Base-by-base conservation (phyloP, 2,329 filamentous ascomycete genomes). In the Bipolaris oryzae region DNA sequence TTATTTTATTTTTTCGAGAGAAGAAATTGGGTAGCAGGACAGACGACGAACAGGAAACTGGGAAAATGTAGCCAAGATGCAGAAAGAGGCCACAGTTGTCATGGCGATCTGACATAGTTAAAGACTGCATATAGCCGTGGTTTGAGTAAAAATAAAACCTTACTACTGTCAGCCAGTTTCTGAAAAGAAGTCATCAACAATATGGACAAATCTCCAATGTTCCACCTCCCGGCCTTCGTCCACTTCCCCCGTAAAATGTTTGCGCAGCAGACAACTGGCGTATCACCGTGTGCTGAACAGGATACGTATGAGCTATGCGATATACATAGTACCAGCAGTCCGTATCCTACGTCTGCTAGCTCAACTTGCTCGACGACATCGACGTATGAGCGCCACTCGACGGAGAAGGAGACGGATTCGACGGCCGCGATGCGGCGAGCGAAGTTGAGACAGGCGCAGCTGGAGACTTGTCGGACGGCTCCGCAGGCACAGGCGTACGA, bases 391-490 rank as follows among this genome's bases (percentile, higher is more conserved):
- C 23, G 42, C 28, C n/a, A 6, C 10, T 20, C 25, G 5, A 33
- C 16, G 1, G n/a, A 13, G 31, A 18, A 10, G 10, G 28, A 31
- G 28, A 31, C 28, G 10, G 10, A 5, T 7, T 15, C 16, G 11
- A 11, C 16, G n/a, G 13, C 5, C 1, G 10, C 10, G 5, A 34
- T 33, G n/a, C 42, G n/a, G 7, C 38, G 5, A 16, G 11, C 38
- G 7, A 43, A 20, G 21, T 64, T 18, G 39, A 54, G n/a, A 49
- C 57, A 10, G 52, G 74, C 21, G 63, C 72, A 34, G 73, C 69
- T 7, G 57, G 71, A 1, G 68, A 74, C 7, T 73, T 73, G 6
- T 59, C 68, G 16, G 78, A 79, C 54, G 61, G 73, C 45, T 51
- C 72, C 13, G 33, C 68, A 18, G 62, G 68, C 2, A 70, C 74